Evolutionary conservation across 352 stramenopile species (phyloP).

Genomic region (Albugo laibachii): DNA sequence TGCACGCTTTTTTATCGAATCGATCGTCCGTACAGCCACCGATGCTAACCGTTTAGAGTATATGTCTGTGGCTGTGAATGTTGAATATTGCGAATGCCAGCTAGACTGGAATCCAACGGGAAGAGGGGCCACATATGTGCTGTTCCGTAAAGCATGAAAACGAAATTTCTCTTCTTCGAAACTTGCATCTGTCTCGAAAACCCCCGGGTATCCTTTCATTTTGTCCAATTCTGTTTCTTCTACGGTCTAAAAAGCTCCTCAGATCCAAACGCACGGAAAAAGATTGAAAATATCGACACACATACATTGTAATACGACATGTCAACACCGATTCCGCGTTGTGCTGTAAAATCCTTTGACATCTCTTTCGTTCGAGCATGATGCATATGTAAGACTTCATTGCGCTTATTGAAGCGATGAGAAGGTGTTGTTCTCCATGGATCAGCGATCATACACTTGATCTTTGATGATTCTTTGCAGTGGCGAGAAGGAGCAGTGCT

Average conservation of each 20-base stretch:
- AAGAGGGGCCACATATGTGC: slow-evolving; percentile 54
- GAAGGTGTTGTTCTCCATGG: too few relatives aligned
- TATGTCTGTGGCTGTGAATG: slow-evolving; percentile 61
- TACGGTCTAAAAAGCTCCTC: too few relatives aligned
- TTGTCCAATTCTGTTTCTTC: slow-evolving; percentile 41
- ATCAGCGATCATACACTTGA: too few relatives aligned
- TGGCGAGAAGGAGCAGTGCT: too few relatives aligned
- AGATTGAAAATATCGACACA: not conserved
- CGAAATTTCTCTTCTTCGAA: slow-evolving; percentile 72
- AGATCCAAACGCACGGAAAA: not conserved
- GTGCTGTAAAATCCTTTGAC: slow-evolving; percentile 23
- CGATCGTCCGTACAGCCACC: slow-evolving; percentile 31
- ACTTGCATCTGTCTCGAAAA: slow-evolving; percentile 54
- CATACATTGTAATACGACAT: slow-evolving; percentile 49
- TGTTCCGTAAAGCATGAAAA: slow-evolving; percentile 40
- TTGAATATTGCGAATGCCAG: slow-evolving; percentile 72
- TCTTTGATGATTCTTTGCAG: too few relatives aligned
- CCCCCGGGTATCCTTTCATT: slow-evolving; percentile 25
- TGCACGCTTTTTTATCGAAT: slow-evolving; percentile 14
- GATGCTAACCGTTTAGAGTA: slow-evolving; percentile 1
- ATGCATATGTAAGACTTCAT: slow-evolving; percentile 64
- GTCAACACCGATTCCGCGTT: slow-evolving; percentile 43
- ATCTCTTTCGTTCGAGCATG: slow-evolving; percentile 28
- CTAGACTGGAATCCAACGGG: slow-evolving; percentile 56
- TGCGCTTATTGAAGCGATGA: slow-evolving; percentile 11